These are phyloP conservation scores for Naganishia albida DNA, from an alignment of 1,284 basidiomycete genomes.

Conservation along the genomic window DNA sequence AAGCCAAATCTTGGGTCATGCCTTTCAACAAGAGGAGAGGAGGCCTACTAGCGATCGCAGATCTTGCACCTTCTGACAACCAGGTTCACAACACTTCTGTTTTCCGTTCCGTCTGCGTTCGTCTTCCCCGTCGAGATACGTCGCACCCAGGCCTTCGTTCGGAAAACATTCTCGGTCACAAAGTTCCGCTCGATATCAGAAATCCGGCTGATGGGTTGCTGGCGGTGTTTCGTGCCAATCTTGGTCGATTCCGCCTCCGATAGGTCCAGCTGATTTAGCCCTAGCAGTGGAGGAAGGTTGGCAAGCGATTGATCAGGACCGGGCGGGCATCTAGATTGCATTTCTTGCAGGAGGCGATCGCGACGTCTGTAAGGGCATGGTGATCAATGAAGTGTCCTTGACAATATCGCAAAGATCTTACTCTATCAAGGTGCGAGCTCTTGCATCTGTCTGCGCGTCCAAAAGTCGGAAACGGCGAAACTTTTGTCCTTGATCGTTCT, in stretches of 20 bases:
- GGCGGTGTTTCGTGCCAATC: neutral
- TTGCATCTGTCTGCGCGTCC: slow-evolving; percentile 1
- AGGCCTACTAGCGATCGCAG: slow-evolving; percentile 9
- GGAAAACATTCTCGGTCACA: slow-evolving; percentile 15
- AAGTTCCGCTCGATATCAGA: neutral
- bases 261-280: neutral
- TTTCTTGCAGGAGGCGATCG: neutral
- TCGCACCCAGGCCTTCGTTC: slow-evolving; percentile 14
- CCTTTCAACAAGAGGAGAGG: neutral
- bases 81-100: neutral
- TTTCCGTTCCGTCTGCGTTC: neutral
- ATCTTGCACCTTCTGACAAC: slow-evolving; percentile 13
- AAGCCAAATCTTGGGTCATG: neutral
- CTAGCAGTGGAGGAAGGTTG: neutral
- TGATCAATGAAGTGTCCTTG: neutral
- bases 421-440: neutral
- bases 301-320: too few species aligned
- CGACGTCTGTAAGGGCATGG: neutral
- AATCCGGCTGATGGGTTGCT: slow-evolving; percentile 8
- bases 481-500: neutral
- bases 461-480: slow-evolving; percentile 12
- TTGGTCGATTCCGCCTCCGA: neutral
- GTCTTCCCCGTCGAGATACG: neutral
- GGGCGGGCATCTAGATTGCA: neutral
- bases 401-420: neutral